Base-by-base conservation (phyloP, 768 basidiomycete species). In the Wakefieldia striispora region DNA sequence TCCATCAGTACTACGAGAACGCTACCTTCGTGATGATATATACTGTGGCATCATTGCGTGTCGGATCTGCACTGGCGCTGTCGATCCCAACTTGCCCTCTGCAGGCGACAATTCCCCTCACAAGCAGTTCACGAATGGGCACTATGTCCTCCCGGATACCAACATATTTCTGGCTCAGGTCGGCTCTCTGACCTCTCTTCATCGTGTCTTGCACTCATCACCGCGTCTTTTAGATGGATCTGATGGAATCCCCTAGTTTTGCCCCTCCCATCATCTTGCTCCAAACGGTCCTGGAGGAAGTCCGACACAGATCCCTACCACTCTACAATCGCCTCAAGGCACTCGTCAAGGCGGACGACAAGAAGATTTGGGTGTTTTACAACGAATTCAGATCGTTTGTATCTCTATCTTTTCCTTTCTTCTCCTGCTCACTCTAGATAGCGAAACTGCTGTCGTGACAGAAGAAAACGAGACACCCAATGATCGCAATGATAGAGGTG, bases 221-320 rank as follows among this genome's bases (percentile, higher is more conserved):
- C 43, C 6, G 5, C 21, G 16, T 44, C 20, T 19, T 48, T 13
- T 58, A 97, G 91, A 97, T 98, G 89, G 97, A 99, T 69, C 76
- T 98, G 45, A 75, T 98, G 34, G 89, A 93, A 66, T 90, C 88
- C 0, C 71, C 78, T 2, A 72, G 83, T 1, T 90, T 95, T 59
- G 77, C 71, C 0, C 75, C 86, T 1, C 92, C 95, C 0, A 83
- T 97, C 46, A 85, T 99, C 47, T 73, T 99, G 20, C 80, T 97
- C 2, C 95, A 98, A 70, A 99, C 95, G 0, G 95, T 97, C 2
- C 75, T 98, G 45, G 91, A 97, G 56, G 97, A 99, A 81, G 93
- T 97, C 51, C 80, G 95, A 50, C 97, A 98, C 65, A 80, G 97
- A 17, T 93, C 90, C 1, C 71, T 98, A 21, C 95, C 95, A 4